Conservation (phyloP, 495 filamentous ascomycete species). For the Neurospora intermedia region DNA sequence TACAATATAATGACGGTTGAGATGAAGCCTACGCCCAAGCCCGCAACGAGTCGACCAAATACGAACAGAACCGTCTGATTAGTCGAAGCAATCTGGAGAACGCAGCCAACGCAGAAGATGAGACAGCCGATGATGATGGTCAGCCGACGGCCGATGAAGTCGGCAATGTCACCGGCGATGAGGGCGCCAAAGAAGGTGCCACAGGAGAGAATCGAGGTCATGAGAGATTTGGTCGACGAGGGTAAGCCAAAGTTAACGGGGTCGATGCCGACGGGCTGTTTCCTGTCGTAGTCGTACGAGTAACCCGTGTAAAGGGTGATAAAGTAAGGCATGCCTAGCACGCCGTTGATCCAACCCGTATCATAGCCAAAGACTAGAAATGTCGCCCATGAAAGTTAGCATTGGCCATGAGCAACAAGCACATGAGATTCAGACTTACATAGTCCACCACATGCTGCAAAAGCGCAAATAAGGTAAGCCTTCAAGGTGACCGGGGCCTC, state of each 20-base stretch:
- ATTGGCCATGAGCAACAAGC: not conserved
- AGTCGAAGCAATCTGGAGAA: conserved; percentile 43
- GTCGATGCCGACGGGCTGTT: conserved; percentile 24
- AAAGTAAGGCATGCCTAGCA: conserved; percentile 44
- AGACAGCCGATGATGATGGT: conserved; percentile 56
- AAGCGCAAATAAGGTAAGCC: conserved; percentile 56
- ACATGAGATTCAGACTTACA: conserved; percentile 16
- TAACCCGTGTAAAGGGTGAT: conserved; percentile 54
- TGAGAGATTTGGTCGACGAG: conserved; percentile 46
- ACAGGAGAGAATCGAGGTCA: conserved; percentile 61
- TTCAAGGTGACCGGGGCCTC: conserved; percentile 57
- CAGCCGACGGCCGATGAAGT: conserved; percentile 54
- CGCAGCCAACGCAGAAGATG: conserved; percentile 53
- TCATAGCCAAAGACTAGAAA: conserved; percentile 49
- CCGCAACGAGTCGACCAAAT: conserved; percentile 56
- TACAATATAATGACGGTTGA: conserved; percentile 63
- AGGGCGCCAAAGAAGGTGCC: conserved; percentile 70
- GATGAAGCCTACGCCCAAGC: conserved; percentile 63
- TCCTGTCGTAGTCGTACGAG: conserved; percentile 43
- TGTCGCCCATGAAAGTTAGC: not conserved
- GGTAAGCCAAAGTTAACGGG: conserved; percentile 18
- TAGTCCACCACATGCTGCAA: conserved; percentile 56
- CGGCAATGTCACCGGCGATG: conserved; percentile 57
- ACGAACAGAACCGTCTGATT: conserved; percentile 38
- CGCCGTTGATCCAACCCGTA: conserved; percentile 53